These are phyloP conservation scores for Fusarium sp. DNA, from an alignment of 2,329 filamentous ascomycete genomes.

Conservation along the genomic window DNA sequence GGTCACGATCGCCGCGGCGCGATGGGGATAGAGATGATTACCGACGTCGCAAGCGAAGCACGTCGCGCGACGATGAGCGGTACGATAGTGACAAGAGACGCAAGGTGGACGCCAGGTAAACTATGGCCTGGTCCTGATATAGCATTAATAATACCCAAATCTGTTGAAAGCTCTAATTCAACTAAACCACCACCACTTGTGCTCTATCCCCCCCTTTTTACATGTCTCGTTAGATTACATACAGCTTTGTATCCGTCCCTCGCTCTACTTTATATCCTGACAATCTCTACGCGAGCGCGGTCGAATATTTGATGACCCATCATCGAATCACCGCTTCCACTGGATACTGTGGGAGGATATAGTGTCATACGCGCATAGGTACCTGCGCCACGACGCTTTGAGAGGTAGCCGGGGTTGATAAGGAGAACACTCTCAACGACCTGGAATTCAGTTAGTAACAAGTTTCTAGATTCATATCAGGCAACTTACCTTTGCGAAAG, in stretches of 20 bases:
- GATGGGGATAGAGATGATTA: conserved; percentile 61
- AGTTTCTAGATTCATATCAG: background rate
- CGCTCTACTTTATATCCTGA: conserved; percentile 71
- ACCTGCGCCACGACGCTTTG: conserved; percentile 85
- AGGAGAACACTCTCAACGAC: conserved; percentile 91
- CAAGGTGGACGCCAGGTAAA: conserved; percentile 62
- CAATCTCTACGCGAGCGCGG: conserved; percentile 87
- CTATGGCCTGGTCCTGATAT: conserved; percentile 23
- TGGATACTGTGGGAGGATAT: conserved; percentile 72
- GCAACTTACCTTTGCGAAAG: conserved; percentile 84
- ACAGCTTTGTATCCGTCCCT: conserved; percentile 6
- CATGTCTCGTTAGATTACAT: conserved; percentile 43
- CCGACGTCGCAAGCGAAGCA: conserved; percentile 68
- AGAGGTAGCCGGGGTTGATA: conserved; percentile 90
- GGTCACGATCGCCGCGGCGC: conserved; percentile 67
- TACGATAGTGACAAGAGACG: conserved; percentile 72
- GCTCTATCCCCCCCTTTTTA: conserved; percentile 27
- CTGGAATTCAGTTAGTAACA: conserved; percentile 60
- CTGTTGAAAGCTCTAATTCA: background rate
- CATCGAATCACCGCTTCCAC: conserved; percentile 69
- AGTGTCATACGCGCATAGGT: conserved; percentile 87
- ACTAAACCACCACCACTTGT: conserved; percentile 24
- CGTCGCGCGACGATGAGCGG: conserved; percentile 66
- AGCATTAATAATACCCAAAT: conserved; percentile 47
- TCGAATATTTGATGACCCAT: conserved; percentile 84